Evolutionary conservation across 306 rosid species (phyloP), one percentile per base, ranked within the genome.

Genomic region (Lathyrus oleraceus): DNA sequence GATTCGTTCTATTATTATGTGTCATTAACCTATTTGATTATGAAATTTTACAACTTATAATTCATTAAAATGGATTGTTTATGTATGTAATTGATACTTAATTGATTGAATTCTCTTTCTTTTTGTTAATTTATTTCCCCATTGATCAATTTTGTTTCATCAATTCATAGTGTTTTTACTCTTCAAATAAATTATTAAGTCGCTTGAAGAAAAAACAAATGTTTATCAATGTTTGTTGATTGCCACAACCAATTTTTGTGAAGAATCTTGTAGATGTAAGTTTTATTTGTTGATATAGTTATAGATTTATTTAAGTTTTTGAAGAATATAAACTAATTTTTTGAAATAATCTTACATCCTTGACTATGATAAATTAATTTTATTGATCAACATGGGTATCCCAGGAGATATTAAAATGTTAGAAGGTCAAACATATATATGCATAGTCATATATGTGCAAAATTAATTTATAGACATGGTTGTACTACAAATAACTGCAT

Each of bases 371-470:
- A 47, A 36, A 23, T 56, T 35, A 38, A 48, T 48, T 17, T 5
- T 36, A 45, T 13, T 57, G 15, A 39, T 58, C 21, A 47, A 23
- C 71, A 45, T 71, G 74, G 21, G 39, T 48, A 71, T 58, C 52
- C 27, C 63, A 48, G 35, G 39, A 65, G 61, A 54, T 12, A 53
- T 21, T 30, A 30, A 13, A 40, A 54, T 54, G 58, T 17, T 67
- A 54, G 69, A 73, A 39, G 25, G 43, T 39, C 25, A 1, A 39
- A 39, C 43, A 8, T 8, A 10, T 39, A 39, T 23, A 23, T 23
- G 25, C 25, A 23, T 23, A 27, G 30, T 27, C 30, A 27, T 27
- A 0, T 27, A 39, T 20, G 21, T 16, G n/a, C 11, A 15, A 58
- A 15, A 8, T 10, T 44, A 15, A 9, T 57, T 42, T 42, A 25